phyloP scores from a whole-genome alignment of 805 yeast genomes.

The Zygosaccharomyces bailii region DNA sequence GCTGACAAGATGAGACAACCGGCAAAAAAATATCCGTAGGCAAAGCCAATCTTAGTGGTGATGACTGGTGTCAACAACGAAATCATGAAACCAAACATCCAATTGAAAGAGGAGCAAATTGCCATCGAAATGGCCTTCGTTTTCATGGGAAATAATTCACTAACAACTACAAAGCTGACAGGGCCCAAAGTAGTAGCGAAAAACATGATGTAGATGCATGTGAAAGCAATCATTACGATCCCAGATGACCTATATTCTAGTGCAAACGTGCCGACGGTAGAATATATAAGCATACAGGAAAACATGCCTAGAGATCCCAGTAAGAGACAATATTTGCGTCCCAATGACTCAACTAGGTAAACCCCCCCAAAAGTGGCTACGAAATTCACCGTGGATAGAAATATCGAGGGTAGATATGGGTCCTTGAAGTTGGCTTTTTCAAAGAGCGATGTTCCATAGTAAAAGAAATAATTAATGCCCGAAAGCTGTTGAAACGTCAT shows the following conservation, averaged over 20 bases:
- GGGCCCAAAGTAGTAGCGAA: slow-evolving; percentile 81
- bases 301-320: slow-evolving; percentile 53
- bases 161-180: slow-evolving; percentile 59
- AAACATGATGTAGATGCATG: slow-evolving; percentile 61
- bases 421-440: slow-evolving; percentile 54
- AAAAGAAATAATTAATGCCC: slow-evolving; percentile 64
- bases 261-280: slow-evolving; percentile 55
- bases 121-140: slow-evolving; percentile 60
- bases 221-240: slow-evolving; percentile 57
- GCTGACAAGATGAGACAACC: slow-evolving; percentile 47
- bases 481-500: slow-evolving; percentile 62
- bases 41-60: slow-evolving; percentile 57
- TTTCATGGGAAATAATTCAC: slow-evolving; percentile 67
- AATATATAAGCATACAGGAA: slow-evolving; percentile 54
- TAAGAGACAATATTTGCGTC: slow-evolving; percentile 51
- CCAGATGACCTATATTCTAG: slow-evolving; percentile 48
- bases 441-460: slow-evolving; percentile 62
- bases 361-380: slow-evolving; percentile 52
- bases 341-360: slow-evolving; percentile 50
- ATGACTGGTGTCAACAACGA: slow-evolving; percentile 69
- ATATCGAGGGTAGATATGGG: slow-evolving; percentile 57
- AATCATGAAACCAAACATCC: slow-evolving; percentile 63
- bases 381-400: slow-evolving; percentile 55
- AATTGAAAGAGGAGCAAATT: slow-evolving; percentile 60
- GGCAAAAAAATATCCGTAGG: slow-evolving; percentile 58